Base-by-base conservation (phyloP, 164 flowering plant genomes). In the Tinospora cordifolia region DNA sequence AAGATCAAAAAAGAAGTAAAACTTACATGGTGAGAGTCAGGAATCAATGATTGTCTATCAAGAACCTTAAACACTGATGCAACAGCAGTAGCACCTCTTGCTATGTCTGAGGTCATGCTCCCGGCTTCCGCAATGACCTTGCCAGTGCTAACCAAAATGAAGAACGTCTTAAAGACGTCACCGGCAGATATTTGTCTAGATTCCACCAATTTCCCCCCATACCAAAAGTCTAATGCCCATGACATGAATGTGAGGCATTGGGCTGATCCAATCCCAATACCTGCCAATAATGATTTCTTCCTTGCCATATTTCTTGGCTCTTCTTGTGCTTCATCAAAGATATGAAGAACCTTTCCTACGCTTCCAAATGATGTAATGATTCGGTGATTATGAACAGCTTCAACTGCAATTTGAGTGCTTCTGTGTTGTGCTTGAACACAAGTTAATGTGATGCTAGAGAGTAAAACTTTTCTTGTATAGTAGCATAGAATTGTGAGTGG, bases 191-290 rank as follows among this genome's bases (percentile, higher is more conserved):
- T 87, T 71, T 87, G 78, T 0, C 90, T 84, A 21, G 77, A 71
- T 30, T 84, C 77, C 21, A 91, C 96, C 34, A 93, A 73, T 25
- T 75, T 87, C 0, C 97, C 97, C 0, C 98, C 98, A 69, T 79
- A 93, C 98, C 98, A 93, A 21, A 89, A 93, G 62, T 93, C 97
- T 75, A 93, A 69, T 21, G 96, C 97, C 98, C 98, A 93, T 57
- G 91, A 82, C 83, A 91, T 83, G 69, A 88, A 91, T 1, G 92
- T 90, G 13, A 93, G 78, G 75, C 92, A 85, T 70, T 85, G 92
- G 22, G 98, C 97, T 0, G 91, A 87, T 9, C 98, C 97, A 77
- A 93, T 86, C 6, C 97, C 98, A 3, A 87, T 72, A 26, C 97
- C 97, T 0, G 97, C 97, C 34, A 89, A 65, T 96, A 93, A 90